phyloP scores from a whole-genome alignment of 2,329 filamentous ascomycete genomes.

The Biscogniauxia marginata region DNA sequence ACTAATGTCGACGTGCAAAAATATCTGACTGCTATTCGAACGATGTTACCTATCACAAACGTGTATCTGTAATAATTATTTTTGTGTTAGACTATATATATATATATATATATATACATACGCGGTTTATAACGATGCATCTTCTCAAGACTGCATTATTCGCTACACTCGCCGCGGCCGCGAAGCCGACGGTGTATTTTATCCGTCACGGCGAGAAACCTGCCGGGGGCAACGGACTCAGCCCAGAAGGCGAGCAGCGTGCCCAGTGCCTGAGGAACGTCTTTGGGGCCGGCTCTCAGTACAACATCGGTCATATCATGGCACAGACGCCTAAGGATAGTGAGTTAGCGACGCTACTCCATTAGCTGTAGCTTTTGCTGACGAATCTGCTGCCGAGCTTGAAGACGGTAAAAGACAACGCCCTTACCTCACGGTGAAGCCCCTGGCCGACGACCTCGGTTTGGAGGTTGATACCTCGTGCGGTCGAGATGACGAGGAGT shows the following conservation, averaged over 20 bases:
- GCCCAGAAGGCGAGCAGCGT: constrained; percentile 49
- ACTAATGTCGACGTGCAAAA: too few relatives aligned
- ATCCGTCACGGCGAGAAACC: constrained; percentile 67
- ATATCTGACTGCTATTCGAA: too few relatives aligned
- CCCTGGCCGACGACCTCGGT: constrained; percentile 54
- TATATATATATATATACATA: neutral
- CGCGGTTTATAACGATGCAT: constrained; percentile 8
- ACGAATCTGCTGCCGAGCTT: neutral
- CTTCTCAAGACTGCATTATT: constrained; percentile 6
- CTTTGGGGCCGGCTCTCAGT: constrained; percentile 51
- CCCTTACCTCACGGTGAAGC: constrained; percentile 56
- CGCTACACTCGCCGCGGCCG: constrained; percentile 7
- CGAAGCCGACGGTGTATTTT: constrained; percentile 54
- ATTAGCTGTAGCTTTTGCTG: neutral
- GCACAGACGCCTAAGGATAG: constrained; percentile 51
- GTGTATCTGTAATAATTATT: too few relatives aligned
- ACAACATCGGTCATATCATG: constrained; percentile 59
- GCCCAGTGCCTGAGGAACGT: constrained; percentile 58
- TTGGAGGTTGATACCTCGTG: constrained; percentile 55
- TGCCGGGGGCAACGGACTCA: constrained; percentile 48
- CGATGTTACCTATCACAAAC: neutral
- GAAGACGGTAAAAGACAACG: constrained; percentile 49
- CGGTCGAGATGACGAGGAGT: constrained; percentile 53
- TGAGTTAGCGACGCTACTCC: constrained; percentile 21
- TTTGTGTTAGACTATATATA: too few relatives aligned